phyloP scores from a whole-genome alignment of 2,329 filamentous ascomycete species.

The Colletotrichum agaves region DNA sequence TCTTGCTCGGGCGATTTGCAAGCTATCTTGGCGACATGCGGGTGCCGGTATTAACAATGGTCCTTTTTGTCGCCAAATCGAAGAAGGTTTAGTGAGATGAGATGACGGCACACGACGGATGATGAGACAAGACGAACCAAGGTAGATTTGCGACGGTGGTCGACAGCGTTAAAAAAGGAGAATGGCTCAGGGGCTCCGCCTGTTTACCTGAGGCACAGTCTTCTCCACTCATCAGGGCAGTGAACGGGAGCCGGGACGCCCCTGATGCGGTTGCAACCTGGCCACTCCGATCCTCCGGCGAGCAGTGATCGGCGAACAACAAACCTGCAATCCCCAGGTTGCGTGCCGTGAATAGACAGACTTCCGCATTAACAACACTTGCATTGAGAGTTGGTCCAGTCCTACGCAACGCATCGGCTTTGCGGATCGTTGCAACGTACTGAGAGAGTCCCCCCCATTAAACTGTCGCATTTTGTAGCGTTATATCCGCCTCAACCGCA shows the following conservation, averaged over 20 bases:
- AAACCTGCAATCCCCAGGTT: constrained; percentile 16
- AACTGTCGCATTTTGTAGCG: not conserved
- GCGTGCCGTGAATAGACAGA: not conserved
- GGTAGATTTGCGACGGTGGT: constrained; percentile 3
- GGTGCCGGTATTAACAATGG: not conserved
- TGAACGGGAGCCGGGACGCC: not conserved
- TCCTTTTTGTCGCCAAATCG: not conserved
- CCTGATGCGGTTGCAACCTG: not conserved
- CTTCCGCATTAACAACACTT: not conserved
- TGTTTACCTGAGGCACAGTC: constrained; percentile 19
- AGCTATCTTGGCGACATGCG: constrained; percentile 1
- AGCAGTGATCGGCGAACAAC: constrained; percentile 8
- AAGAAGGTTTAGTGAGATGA: not conserved
- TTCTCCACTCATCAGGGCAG: constrained; percentile 14
- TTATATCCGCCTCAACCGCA: not conserved
- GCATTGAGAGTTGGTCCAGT: not conserved
- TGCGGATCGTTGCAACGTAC: constrained; percentile 1
- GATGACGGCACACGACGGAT: not conserved
- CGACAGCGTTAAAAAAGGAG: constrained; percentile 1
- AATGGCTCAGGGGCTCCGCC: constrained; percentile 4
- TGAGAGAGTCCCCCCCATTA: not conserved
- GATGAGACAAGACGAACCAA: constrained; percentile 21
- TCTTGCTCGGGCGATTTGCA: not conserved
- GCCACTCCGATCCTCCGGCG: constrained; percentile 18
- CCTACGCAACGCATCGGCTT: too few relatives aligned